Conservation (phyloP, 345 rosid species). For the Salix arbutifolia region DNA sequence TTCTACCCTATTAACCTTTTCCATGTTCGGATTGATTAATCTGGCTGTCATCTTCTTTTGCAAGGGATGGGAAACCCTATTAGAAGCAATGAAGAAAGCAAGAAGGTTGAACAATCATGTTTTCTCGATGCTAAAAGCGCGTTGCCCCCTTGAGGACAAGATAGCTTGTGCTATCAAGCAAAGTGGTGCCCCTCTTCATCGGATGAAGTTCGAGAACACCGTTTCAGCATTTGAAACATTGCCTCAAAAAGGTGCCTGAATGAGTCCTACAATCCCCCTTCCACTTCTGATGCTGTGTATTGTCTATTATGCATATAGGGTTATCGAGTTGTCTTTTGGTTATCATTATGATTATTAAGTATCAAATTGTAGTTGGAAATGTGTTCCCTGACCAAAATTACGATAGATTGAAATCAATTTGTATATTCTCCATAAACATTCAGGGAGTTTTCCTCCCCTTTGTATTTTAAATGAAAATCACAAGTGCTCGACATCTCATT, state of each 20-base stretch:
- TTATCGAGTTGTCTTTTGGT: background rate
- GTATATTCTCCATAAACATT: background rate
- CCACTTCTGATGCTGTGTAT: background rate
- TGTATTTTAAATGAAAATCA: background rate
- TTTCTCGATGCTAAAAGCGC: slow-evolving; percentile 94
- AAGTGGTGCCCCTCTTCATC: slow-evolving; percentile 89
- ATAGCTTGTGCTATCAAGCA: slow-evolving; percentile 93
- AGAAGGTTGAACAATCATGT: slow-evolving; percentile 94
- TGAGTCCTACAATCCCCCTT: background rate
- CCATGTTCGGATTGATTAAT: background rate
- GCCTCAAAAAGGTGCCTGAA: slow-evolving; percentile 79
- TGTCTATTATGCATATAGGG: background rate
- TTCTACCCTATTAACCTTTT: background rate
- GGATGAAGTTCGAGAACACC: slow-evolving; percentile 86
- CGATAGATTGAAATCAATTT: background rate
- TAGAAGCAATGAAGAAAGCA: slow-evolving; percentile 98
- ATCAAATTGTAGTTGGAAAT: background rate
- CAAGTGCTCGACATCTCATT: background rate
- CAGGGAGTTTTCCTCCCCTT: background rate
- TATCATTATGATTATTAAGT: background rate
- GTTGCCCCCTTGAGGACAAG: slow-evolving; percentile 96
- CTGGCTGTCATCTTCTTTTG: background rate
- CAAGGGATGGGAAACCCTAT: slow-evolving; percentile 83
- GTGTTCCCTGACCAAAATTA: background rate
- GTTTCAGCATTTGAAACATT: slow-evolving; percentile 95